These are phyloP conservation scores for Cryptosporidium bovis DNA, from an alignment of 169 alveolate species.

Conservation along the genomic window DNA sequence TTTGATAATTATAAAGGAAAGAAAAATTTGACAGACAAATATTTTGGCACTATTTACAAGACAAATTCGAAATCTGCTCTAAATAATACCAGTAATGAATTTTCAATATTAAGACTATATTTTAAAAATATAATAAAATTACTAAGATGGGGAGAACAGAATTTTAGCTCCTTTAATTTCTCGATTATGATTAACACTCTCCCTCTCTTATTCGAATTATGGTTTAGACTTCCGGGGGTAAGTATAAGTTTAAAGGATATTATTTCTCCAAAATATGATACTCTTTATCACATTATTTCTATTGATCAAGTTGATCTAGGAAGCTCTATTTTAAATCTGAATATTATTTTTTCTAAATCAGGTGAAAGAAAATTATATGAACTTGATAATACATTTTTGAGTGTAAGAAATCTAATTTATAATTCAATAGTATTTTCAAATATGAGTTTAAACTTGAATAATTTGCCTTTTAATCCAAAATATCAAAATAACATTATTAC, in stretches of 20 bases:
- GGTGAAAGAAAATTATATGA: neutral
- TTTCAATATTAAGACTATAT: conserved; percentile 30
- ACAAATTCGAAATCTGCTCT: too few species aligned
- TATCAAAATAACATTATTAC: neutral
- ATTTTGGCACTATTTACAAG: too few species aligned
- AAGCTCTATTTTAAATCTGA: neutral
- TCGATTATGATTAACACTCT: neutral
- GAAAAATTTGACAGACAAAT: neutral
- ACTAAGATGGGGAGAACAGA: conserved; percentile 21
- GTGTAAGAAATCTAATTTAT: neutral
- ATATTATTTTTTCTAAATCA: neutral
- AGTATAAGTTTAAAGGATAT: conserved; percentile 27
- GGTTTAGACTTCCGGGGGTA: conserved; percentile 42
- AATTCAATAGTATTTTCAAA: conserved; percentile 5
- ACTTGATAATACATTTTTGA: neutral
- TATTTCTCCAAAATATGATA: neutral
- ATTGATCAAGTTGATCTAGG: conserved; percentile 33
- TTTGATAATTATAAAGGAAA: neutral
- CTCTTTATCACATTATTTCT: neutral
- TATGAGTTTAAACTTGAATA: neutral
- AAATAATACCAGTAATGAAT: neutral
- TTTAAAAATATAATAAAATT: conserved; percentile 8
- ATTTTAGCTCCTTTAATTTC: neutral
- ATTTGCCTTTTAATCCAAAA: neutral
- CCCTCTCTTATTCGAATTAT: conserved; percentile 33